Evolutionary conservation across 1,284 basidiomycete genomes (phyloP), one percentile per base, ranked within the genome.

Genomic region (Cronartium quercuum): DNA sequence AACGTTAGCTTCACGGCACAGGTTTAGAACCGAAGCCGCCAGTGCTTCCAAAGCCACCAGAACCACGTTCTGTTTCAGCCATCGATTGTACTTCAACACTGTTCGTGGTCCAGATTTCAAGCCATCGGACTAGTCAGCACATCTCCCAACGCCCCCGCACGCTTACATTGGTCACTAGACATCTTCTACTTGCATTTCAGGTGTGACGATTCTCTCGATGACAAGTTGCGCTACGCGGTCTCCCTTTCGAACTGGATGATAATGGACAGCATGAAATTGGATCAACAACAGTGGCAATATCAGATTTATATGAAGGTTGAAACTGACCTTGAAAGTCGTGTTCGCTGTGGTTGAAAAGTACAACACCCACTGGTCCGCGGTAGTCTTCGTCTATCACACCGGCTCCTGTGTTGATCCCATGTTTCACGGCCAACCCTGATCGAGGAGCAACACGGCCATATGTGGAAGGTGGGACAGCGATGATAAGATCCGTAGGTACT

Each of bases 371-470:
- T 7, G 89, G 84, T 4, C 96, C 95, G 47, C 96, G 87, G 82
- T 98, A 98, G 82, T 98, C 95, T 12, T 91, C 90, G 78, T 98
- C 96, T 75, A 98, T 88, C 21, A 98, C 95, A 42, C 95, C 95
- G 5, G 95, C 96, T 0, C 95, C 95, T 0, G 92, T 94, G 81
- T 96, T 91, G 77, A 98, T 97, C 86, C 93, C 92, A 83, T 92
- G 94, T 82, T 98, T 98, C 35, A 90, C 90, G 3, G 95, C 94
- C 94, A 78, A 13, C 5, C 95, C 95, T 79, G 90, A 92, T 15
- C 95, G 87, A 6, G 95, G 94, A 1, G 95, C 95, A 76, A 98
- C 90, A 65, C 96, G 91, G 75, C 94, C 95, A 81, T 98, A 98
- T 6, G 92, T 94, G 0, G 93, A 94, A 41, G 84, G 84, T 0